phyloP scores from a whole-genome alignment of 2,329 filamentous ascomycete genomes.

The Pezicula rhizophila region DNA sequence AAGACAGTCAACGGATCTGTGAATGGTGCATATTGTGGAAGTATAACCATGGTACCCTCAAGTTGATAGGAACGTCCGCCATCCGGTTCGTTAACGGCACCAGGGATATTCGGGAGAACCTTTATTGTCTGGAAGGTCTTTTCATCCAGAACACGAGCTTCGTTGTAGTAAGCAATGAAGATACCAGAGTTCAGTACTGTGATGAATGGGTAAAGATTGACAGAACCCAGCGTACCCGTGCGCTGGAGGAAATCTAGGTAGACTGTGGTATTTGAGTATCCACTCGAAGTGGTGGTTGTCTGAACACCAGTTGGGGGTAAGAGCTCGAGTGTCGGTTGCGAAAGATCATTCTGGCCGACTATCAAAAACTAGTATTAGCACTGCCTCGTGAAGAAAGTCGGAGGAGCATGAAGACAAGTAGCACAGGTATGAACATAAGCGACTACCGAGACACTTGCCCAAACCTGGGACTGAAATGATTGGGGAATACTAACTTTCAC shows the following conservation, averaged over 20 bases:
- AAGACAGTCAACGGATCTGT: conserved; percentile 52
- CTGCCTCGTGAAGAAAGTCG: too few species aligned
- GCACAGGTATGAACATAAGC: too few species aligned
- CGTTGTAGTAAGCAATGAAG: conserved; percentile 60
- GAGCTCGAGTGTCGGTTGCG: conserved; percentile 58
- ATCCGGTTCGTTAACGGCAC: conserved; percentile 49
- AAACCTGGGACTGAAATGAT: too few species aligned
- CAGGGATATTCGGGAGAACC: conserved; percentile 55
- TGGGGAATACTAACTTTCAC: conserved; percentile 33
- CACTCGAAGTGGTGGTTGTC: conserved; percentile 8
- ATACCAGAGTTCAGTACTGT: conserved; percentile 57
- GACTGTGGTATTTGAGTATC: conserved; percentile 34
- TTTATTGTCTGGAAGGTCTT: conserved; percentile 50
- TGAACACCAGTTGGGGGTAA: conserved; percentile 37
- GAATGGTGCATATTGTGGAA: conserved; percentile 59
- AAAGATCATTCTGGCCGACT: conserved; percentile 52
- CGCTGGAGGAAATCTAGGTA: conserved; percentile 53
- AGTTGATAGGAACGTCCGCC: conserved; percentile 61
- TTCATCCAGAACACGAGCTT: conserved; percentile 58
- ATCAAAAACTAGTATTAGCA: too few species aligned
- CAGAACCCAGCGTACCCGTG: conserved; percentile 59
- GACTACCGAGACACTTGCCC: too few species aligned
- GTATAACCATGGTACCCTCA: conserved; percentile 54
- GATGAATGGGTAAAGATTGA: conserved; percentile 62
- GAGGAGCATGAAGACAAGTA: too few species aligned